Evolutionary conservation across 371 early-diverging fungal genomes (phyloP).

Genomic region (Entomophthora muscae): DNA sequence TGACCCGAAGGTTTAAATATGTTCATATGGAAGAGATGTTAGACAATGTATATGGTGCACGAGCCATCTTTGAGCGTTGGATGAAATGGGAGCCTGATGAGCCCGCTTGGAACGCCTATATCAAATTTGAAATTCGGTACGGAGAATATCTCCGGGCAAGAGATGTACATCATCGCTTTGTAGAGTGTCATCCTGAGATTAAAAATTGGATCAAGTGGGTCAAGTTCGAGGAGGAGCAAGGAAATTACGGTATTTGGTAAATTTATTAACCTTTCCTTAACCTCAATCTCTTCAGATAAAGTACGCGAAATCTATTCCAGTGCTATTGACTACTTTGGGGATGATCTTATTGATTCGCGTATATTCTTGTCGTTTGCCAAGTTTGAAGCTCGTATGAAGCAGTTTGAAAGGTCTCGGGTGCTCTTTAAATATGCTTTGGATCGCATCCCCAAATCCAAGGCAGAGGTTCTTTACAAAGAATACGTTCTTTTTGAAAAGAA

Average conservation of each 20-base stretch:
- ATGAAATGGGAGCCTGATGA: slow-evolving; percentile 94
- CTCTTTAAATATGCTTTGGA: slow-evolving; percentile 90
- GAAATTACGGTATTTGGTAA: slow-evolving; percentile 33
- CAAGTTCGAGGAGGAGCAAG: slow-evolving; percentile 77
- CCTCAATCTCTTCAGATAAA: slow-evolving; percentile 27
- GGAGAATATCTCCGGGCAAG: slow-evolving; percentile 68
- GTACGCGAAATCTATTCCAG: slow-evolving; percentile 69
- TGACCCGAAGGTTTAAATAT: slow-evolving; percentile 57
- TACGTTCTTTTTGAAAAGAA: slow-evolving; percentile 94
- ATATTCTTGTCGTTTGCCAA: slow-evolving; percentile 87
- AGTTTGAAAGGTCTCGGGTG: slow-evolving; percentile 79
- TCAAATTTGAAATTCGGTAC: slow-evolving; percentile 85
- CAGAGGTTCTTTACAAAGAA: slow-evolving; percentile 73
- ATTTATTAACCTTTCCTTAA: too few species aligned
- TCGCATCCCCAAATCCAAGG: slow-evolving; percentile 60
- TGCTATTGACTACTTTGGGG: slow-evolving; percentile 73
- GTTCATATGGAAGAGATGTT: slow-evolving; percentile 93
- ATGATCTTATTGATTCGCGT: slow-evolving; percentile 75
- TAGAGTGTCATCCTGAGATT: slow-evolving; percentile 77
- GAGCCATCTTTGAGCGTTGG: slow-evolving; percentile 95
- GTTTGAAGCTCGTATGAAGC: slow-evolving; percentile 44
- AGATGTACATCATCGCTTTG: slow-evolving; percentile 65
- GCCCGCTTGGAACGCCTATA: slow-evolving; percentile 83
- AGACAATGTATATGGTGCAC: slow-evolving; percentile 74
- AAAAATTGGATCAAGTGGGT: slow-evolving; percentile 93